Percentiles rank a stretch among this genome's conserved stretches.
phyloP scores from a whole-genome alignment of 331 rosid species.

The Ulmus americana region DNA sequence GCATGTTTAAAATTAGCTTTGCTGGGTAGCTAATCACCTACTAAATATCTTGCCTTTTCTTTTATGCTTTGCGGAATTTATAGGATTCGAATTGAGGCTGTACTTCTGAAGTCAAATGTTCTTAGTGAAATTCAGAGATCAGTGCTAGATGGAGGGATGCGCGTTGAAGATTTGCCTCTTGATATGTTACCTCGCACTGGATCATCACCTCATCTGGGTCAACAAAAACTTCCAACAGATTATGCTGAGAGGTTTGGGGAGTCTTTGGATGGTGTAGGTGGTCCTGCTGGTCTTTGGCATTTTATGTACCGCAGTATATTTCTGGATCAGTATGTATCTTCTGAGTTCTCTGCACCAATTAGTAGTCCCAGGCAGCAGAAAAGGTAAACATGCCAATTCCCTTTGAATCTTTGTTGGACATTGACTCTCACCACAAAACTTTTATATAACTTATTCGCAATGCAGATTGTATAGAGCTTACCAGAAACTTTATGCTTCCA shows the following conservation, averaged over 20 bases:
- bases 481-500: slow-evolving; percentile 78
- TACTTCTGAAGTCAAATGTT: slow-evolving; percentile 80
- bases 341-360: slow-evolving; percentile 71
- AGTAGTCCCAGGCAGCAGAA: slow-evolving; percentile 66
- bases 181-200: slow-evolving; percentile 53
- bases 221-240: slow-evolving; percentile 59
- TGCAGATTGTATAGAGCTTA: slow-evolving; percentile 89
- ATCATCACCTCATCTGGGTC: slow-evolving; percentile 58
- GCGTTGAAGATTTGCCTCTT: slow-evolving; percentile 75
- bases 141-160: slow-evolving; percentile 92
- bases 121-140: slow-evolving; percentile 97
- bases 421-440: neutral
- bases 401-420: slow-evolving; percentile 7
- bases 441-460: neutral
- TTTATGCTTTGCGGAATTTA: slow-evolving; percentile 31
- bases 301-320: slow-evolving; percentile 87
- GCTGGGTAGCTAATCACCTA: neutral
- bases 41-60: neutral
- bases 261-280: slow-evolving; percentile 50
- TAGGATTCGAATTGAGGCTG: slow-evolving; percentile 78
- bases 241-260: slow-evolving; percentile 67
- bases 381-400: slow-evolving; percentile 39
- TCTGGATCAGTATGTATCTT: slow-evolving; percentile 87
- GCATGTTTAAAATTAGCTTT: slow-evolving; percentile 1
- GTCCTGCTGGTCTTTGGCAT: slow-evolving; percentile 97